Base-by-base conservation (phyloP, 495 filamentous ascomycete genomes). In the Hypoxylon perforatum region DNA sequence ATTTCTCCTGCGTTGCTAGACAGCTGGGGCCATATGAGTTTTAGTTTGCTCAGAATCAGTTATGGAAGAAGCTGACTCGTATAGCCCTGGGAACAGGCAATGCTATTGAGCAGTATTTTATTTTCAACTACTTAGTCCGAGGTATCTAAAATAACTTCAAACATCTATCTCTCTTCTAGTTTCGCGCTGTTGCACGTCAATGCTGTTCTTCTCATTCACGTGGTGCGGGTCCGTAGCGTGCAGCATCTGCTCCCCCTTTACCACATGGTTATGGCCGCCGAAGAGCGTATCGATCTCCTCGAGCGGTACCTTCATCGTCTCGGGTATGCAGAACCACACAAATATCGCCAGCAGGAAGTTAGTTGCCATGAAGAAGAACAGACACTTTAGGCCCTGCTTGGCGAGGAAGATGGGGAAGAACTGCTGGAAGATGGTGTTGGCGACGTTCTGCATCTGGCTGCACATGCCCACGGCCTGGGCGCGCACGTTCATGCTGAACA, bases 391-490 rank as follows among this genome's bases (percentile, higher is more conserved):
- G 19, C 85, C 85, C 38, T 77, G 73, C 70, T 87, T 84, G 23
- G 82, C 74, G 22, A 87, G 79, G 77, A 90, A 90, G 21, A 80
- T 85, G 12, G 87, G 87, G 82, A 89, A 90, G 79, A 89, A 88
- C 63, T 89, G 86, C 56, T 88, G 81, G 72, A 88, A 82, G 61
- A 89, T 87, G 48, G 80, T 77, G 70, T 88, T 86, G 70, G 86
- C 87, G 56, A 90, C 85, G 61, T 89, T 88, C 65, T 90, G 87
- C 33, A 82, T 86, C 69, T 90, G 87, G 35, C 83, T 86, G 18
- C 83, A 85, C 87, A 89, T 90, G 10, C 86, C 87, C n/a, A 90
- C 86, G 15, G 87, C 87, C 61, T 90, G 86, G 1, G 87, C 84
- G 12, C 87, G 83, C 0, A 90, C 86, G 66, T 88, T 88, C 86